Conservation (phyloP, 169 alveolate genomes). For the Eimeria necatrix region DNA sequence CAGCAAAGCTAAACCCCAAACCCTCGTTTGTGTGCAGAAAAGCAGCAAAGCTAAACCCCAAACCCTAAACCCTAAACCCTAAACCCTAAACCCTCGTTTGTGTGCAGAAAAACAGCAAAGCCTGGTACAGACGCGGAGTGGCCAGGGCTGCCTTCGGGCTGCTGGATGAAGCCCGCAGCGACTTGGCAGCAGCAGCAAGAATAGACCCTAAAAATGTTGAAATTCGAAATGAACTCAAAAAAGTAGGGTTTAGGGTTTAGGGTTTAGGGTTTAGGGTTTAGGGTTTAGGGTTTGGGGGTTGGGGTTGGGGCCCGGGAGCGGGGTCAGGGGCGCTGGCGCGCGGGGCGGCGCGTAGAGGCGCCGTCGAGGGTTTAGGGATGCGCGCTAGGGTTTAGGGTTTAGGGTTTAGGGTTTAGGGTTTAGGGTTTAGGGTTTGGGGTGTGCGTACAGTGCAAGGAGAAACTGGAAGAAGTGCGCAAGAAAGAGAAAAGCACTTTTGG, state of each 20-base stretch:
- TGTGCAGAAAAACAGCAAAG: constrained; percentile 85
- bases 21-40: too few species aligned
- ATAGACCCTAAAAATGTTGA: constrained; percentile 88
- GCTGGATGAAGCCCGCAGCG: constrained; percentile 86
- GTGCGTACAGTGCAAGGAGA: constrained; percentile 64
- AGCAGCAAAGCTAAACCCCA: too few species aligned
- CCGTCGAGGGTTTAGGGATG: too few species aligned
- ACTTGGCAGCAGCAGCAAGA: constrained; percentile 84
- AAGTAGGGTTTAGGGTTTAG: too few species aligned
- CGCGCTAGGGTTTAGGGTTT: too few species aligned
- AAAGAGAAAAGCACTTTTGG: constrained; percentile 51
- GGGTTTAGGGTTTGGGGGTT: too few species aligned
- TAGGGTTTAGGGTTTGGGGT: background rate
- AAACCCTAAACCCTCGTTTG: background rate
- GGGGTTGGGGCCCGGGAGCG: background rate
- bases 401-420: too few species aligned
- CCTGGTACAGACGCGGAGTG: constrained; percentile 87
- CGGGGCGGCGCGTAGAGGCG: background rate
- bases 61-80: background rate
- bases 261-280: background rate
- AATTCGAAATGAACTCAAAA: constrained; percentile 44
- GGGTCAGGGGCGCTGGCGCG: background rate
- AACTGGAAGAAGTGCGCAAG: constrained; percentile 48
- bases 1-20: too few species aligned
- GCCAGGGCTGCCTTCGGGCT: constrained; percentile 87